Base-by-base conservation (phyloP, 108 stramenopile genomes). In the Ochromonas danica region DNA sequence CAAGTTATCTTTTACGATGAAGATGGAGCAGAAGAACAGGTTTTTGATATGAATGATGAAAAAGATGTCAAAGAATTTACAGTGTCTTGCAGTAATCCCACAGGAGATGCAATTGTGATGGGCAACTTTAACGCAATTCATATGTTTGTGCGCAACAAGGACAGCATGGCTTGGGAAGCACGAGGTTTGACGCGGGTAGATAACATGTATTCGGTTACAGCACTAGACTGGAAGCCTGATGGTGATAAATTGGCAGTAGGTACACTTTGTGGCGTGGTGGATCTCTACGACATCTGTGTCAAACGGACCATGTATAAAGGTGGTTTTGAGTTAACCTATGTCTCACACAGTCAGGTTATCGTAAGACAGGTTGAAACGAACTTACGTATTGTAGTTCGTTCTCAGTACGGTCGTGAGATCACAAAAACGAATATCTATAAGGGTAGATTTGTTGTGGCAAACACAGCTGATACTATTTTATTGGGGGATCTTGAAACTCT, bases 261-360 rank as follows among this genome's bases (percentile, higher is more conserved):
- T 0, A 63, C 87, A 17, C 80, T 90, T 25, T 91, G 89, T 78
- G 90, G 90, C 1, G 71, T 62, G 2, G 72, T 87, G 0, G 90
- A 91, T 72, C 45, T 90, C 17, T 90, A 87, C 65, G 90, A 91
- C 45, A 78, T 81, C 31, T 84, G 81, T 71, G 45, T 86, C 22
- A 62, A 67, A 61, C 81, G 90, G 30, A 61, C 70, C 31, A 43
- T 41, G 30, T 90, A 89, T 82, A 88, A 89, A 77, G 82, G 82
- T 27, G 67, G 62, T 30, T 90, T 90, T 61, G 90, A 90, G 85
- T 65, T 90, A 41, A 90, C 90, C 2, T 90, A 89, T 62, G 88
- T 89, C 3, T 82, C 81, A 17, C 85, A 80, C 14, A 75, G 70
- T 31, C 90, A 91, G 63, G 88, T 89, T 10, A 85, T 87, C 70